A percentile compares a stretch with the other conserved stretches of the same genome.
Evolutionary conservation across 768 basidiomycete species (phyloP).

Genomic region (Mycena metata): DNA sequence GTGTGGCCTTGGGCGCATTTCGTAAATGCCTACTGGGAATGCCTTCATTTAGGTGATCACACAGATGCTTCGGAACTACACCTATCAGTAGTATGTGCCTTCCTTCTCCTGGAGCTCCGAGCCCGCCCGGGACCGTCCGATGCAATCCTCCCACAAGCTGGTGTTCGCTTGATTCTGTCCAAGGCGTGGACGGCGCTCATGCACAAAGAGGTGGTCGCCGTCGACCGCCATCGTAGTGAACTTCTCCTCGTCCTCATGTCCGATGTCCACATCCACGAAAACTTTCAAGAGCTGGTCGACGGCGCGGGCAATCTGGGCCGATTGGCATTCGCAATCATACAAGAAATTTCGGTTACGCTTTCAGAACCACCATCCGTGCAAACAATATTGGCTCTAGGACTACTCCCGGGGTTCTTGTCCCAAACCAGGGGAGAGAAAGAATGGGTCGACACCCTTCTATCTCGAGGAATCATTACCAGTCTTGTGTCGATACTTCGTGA

Average conservation of each 20-base stretch:
- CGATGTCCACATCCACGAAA: background rate
- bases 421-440: background rate
- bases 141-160: background rate
- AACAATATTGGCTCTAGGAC: background rate
- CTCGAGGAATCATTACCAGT: background rate
- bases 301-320: constrained; percentile 2
- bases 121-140: background rate
- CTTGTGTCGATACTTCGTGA: too few relatives aligned
- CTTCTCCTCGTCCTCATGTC: background rate
- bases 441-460: background rate
- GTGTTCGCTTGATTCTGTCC: background rate
- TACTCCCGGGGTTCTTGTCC: background rate
- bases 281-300: constrained; percentile 1
- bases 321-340: background rate
- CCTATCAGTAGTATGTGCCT: too few relatives aligned
- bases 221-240: background rate
- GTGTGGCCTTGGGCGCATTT: constrained; percentile 7
- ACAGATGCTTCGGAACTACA: background rate
- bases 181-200: background rate
- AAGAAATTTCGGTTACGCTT: background rate
- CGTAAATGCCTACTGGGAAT: constrained; percentile 11
- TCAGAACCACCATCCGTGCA: background rate
- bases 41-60: background rate
- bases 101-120: background rate
- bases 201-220: too few relatives aligned